A percentile compares a stretch with the other conserved stretches of the same genome.
phyloP scores from a whole-genome alignment of 2,329 filamentous ascomycete species.

The Penicillium carneum region DNA sequence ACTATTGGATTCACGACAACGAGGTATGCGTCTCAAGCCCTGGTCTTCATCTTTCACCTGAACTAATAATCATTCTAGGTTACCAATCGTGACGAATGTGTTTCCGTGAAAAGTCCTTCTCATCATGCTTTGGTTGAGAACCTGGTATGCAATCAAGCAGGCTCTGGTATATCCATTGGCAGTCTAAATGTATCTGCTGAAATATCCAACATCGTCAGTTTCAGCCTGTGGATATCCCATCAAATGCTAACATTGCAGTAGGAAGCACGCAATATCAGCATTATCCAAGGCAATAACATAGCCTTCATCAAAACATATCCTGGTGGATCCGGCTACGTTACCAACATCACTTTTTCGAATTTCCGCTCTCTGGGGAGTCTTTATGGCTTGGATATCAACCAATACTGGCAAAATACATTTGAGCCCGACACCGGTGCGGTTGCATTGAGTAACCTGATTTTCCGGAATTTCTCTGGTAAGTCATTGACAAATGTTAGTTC shows the following conservation, averaged over 20 bases:
- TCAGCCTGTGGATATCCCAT: background rate
- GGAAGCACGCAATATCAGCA: slow-evolving; percentile 47
- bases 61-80: slow-evolving; percentile 27
- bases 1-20: slow-evolving; percentile 50
- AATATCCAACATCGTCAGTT: slow-evolving; percentile 40
- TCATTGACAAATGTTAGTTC: background rate
- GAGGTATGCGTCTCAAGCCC: slow-evolving; percentile 26
- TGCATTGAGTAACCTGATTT: slow-evolving; percentile 34
- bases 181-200: slow-evolving; percentile 43
- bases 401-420: slow-evolving; percentile 40
- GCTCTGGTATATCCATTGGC: slow-evolving; percentile 50
- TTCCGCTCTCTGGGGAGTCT: slow-evolving; percentile 38
- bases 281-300: slow-evolving; percentile 50
- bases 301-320: slow-evolving; percentile 52
- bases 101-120: slow-evolving; percentile 49
- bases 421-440: slow-evolving; percentile 36
- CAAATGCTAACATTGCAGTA: slow-evolving; percentile 11
- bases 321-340: slow-evolving; percentile 49
- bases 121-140: slow-evolving; percentile 48
- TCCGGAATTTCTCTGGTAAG: slow-evolving; percentile 36
- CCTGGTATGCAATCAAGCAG: slow-evolving; percentile 48
- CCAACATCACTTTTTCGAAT: slow-evolving; percentile 45
- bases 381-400: slow-evolving; percentile 37
- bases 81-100: slow-evolving; percentile 51
- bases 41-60: background rate